Conservation (phyloP, 2,329 filamentous ascomycete species). For the Diplodia sapinea region DNA sequence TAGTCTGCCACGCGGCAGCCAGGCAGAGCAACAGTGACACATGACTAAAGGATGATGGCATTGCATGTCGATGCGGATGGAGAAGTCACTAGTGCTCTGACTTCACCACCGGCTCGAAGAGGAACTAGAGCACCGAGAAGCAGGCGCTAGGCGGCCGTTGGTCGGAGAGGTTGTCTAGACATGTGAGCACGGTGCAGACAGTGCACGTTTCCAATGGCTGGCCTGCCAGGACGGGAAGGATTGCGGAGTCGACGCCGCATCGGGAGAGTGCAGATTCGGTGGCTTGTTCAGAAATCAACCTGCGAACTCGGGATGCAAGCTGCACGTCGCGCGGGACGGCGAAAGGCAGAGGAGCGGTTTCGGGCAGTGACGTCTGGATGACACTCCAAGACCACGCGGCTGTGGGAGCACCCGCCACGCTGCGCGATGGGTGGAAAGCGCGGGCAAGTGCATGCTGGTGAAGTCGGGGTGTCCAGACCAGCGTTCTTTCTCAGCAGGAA, state of each 20-base stretch:
- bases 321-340: background rate
- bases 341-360: background rate
- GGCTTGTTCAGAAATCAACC: background rate
- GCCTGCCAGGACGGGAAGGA: constrained; percentile 5
- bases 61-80: background rate
- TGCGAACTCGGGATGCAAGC: background rate
- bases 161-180: background rate
- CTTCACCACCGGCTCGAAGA: constrained; percentile 24
- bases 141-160: background rate
- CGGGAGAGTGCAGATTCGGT: background rate
- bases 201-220: background rate
- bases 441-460: background rate
- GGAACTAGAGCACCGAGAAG: background rate
- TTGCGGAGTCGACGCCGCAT: constrained; percentile 6
- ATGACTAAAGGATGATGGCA: constrained; percentile 26
- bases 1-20: background rate
- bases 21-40: background rate
- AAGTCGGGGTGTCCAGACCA: background rate
- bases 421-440: background rate
- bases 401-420: background rate
- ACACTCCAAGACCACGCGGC: background rate
- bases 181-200: background rate
- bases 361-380: constrained; percentile 12
- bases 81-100: constrained; percentile 4
- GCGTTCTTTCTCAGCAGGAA: background rate